phyloP scores from a whole-genome alignment of 139 green algal genomes.

The Chloropicon primus region DNA sequence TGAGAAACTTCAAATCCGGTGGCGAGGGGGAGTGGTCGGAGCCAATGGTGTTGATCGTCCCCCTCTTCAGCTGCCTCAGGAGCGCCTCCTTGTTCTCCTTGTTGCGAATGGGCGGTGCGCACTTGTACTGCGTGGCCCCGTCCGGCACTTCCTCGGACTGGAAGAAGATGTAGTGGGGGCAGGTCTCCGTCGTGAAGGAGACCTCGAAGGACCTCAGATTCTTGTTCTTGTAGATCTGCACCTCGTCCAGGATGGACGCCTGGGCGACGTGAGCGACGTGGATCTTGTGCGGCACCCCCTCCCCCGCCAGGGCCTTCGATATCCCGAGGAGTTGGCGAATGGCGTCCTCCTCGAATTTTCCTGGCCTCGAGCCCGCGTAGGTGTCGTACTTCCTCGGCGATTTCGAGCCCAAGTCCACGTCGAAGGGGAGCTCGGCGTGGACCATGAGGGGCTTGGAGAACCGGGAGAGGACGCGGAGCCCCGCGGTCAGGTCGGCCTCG shows the following conservation, averaged over 20 bases:
- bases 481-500: slow-evolving; percentile 38
- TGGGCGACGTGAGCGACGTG: slow-evolving; percentile 19
- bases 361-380: slow-evolving; percentile 56
- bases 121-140: slow-evolving; percentile 74
- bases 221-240: background rate
- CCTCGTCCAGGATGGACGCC: background rate
- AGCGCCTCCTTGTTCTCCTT: slow-evolving; percentile 46
- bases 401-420: slow-evolving; percentile 15
- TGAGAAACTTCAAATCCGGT: slow-evolving; percentile 49
- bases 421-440: slow-evolving; percentile 18
- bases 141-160: slow-evolving; percentile 44
- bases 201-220: slow-evolving; percentile 28
- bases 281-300: slow-evolving; percentile 16
- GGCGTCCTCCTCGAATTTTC: slow-evolving; percentile 53
- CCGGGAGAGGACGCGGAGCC: slow-evolving; percentile 45
- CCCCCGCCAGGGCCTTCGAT: background rate
- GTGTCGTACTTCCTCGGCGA: slow-evolving; percentile 41
- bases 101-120: slow-evolving; percentile 54
- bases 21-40: slow-evolving; percentile 84
- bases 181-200: slow-evolving; percentile 75
- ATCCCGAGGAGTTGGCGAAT: slow-evolving; percentile 43
- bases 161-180: slow-evolving; percentile 89
- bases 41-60: slow-evolving; percentile 49
- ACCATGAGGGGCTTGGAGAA: slow-evolving; percentile 47
- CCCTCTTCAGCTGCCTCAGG: slow-evolving; percentile 27